Evolutionary conservation across 2,329 filamentous ascomycete species (phyloP).

Genomic region (Colletotrichum sojae): DNA sequence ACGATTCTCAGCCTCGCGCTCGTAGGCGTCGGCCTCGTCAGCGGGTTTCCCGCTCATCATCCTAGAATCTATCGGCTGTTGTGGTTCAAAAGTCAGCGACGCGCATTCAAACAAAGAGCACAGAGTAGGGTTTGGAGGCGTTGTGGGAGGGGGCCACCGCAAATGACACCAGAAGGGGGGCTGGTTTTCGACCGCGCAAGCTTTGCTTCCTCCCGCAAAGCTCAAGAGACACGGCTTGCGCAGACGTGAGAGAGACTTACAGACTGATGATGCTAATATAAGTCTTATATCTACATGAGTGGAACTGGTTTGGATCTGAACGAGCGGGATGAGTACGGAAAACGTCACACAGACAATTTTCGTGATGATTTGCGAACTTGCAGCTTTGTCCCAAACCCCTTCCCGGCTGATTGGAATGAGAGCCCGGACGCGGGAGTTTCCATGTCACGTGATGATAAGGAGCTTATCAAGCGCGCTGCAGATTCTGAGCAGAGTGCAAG

Average conservation of each 20-base stretch:
- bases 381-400: slow-evolving; percentile 34
- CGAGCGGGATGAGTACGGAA: slow-evolving; percentile 8
- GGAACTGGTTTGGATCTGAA: not conserved
- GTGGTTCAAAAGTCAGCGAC: slow-evolving; percentile 13
- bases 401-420: slow-evolving; percentile 33
- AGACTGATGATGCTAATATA: slow-evolving; percentile 34
- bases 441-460: slow-evolving; percentile 37
- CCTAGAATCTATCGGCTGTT: slow-evolving; percentile 38
- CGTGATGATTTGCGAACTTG: slow-evolving; percentile 32
- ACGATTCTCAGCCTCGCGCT: slow-evolving; percentile 50
- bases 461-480: slow-evolving; percentile 1
- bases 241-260: slow-evolving; percentile 20
- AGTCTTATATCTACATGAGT: slow-evolving; percentile 34
- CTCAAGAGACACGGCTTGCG: not conserved
- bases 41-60: slow-evolving; percentile 42
- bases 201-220: slow-evolving; percentile 25
- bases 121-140: not conserved
- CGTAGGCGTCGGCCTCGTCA: slow-evolving; percentile 43
- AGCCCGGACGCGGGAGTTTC: slow-evolving; percentile 22
- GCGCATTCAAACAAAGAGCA: not conserved
- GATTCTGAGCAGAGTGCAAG: too few species aligned
- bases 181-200: slow-evolving; percentile 35
- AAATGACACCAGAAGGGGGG: slow-evolving; percentile 33
- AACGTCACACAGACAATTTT: slow-evolving; percentile 31
- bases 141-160: slow-evolving; percentile 19